Percentiles rank a stretch among this genome's conserved stretches.
Evolutionary conservation across 768 basidiomycete genomes (phyloP).

Genomic region (Artomyces pyxidatus): DNA sequence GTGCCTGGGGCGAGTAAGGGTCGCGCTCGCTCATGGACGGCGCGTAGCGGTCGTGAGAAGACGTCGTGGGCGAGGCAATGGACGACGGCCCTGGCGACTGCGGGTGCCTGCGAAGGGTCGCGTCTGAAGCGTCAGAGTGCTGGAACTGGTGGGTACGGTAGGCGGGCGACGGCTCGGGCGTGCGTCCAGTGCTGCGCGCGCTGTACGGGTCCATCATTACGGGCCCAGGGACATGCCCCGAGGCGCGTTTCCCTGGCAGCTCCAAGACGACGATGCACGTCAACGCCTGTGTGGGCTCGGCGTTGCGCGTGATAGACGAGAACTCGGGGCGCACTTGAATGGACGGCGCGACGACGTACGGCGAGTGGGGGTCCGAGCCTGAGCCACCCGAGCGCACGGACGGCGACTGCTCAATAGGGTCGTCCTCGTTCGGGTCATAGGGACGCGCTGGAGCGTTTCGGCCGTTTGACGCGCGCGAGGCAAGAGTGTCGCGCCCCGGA

Average conservation of each 20-base stretch:
- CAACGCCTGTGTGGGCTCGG: slow-evolving; percentile 68
- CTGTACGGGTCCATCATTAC: slow-evolving; percentile 41
- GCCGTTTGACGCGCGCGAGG: slow-evolving; percentile 25
- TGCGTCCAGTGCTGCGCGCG: neutral
- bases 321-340: slow-evolving; percentile 95
- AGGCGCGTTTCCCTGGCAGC: slow-evolving; percentile 68
- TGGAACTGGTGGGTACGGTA: neutral
- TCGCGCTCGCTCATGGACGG: slow-evolving; percentile 4
- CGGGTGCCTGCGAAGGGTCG: slow-evolving; percentile 20
- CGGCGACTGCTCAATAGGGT: slow-evolving; percentile 58
- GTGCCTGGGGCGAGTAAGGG: neutral
- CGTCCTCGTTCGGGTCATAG: slow-evolving; percentile 75
- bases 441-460: slow-evolving; percentile 12
- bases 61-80: slow-evolving; percentile 2
- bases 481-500: slow-evolving; percentile 62
- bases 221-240: slow-evolving; percentile 15
- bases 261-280: slow-evolving; percentile 94
- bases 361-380: slow-evolving; percentile 32
- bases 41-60: slow-evolving; percentile 8
- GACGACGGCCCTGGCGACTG: slow-evolving; percentile 26
- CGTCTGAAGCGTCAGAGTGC: slow-evolving; percentile 19
- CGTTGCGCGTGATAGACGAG: slow-evolving; percentile 65
- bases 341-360: slow-evolving; percentile 82
- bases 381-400: slow-evolving; percentile 47
- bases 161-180: slow-evolving; percentile 10